A percentile compares a stretch with the other conserved stretches of the same genome.
phyloP scores from a whole-genome alignment of 495 filamentous ascomycete species.

The Copromyces sp. region DNA sequence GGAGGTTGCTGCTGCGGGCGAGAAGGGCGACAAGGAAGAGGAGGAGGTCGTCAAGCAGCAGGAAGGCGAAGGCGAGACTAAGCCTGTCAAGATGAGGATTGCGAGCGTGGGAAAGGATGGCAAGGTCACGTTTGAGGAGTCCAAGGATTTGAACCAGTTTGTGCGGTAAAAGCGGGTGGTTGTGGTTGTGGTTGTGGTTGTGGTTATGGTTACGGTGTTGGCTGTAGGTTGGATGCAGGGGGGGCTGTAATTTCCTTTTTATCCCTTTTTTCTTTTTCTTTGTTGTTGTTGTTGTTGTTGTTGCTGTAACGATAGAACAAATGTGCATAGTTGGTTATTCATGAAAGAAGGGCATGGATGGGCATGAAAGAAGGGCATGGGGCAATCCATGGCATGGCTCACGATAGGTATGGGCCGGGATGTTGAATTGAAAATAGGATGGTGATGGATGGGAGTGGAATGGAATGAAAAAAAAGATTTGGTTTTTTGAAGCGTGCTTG shows the following conservation, averaged over 20 bases:
- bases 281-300: not conserved
- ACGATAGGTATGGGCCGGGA: too few relatives aligned
- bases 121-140: constrained; percentile 58
- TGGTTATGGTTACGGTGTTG: not conserved
- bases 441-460: not conserved
- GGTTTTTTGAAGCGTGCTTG: not conserved
- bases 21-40: constrained; percentile 15
- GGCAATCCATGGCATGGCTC: not conserved
- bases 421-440: not conserved
- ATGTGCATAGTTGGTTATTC: not conserved
- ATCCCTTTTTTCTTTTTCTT: not conserved
- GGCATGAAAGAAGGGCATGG: not conserved
- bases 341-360: not conserved
- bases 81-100: constrained; percentile 35
- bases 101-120: constrained; percentile 56
- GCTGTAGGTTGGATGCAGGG: not conserved
- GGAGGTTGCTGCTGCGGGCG: constrained; percentile 20
- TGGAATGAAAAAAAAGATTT: not conserved
- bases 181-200: not conserved
- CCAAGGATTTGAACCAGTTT: constrained; percentile 43
- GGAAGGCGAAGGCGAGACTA: constrained; percentile 7
- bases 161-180: constrained; percentile 19
- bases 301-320: constrained; percentile 4
- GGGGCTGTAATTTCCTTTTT: not conserved
- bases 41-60: constrained; percentile 21